phyloP scores from a whole-genome alignment of 2,329 filamentous ascomycete species.

The Beauveria rudraprayagi region DNA sequence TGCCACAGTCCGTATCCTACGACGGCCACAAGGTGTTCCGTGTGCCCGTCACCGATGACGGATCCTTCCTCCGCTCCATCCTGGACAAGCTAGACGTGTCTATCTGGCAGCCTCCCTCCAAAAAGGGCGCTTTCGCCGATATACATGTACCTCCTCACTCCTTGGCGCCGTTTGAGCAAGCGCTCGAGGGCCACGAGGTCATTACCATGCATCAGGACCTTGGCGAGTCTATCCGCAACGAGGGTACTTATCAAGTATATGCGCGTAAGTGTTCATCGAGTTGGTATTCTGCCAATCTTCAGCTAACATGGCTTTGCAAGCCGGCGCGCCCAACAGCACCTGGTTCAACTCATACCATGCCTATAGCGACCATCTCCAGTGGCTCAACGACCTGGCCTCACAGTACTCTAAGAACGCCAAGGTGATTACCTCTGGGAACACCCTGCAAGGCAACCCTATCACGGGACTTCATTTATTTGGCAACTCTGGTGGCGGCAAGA shows the following conservation, averaged over 20 bases:
- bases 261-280: conserved; percentile 1
- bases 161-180: conserved; percentile 25
- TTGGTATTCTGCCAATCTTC: neutral
- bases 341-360: conserved; percentile 49
- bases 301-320: conserved; percentile 11
- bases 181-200: conserved; percentile 23
- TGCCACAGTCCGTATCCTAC: conserved; percentile 25
- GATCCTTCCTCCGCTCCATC: conserved; percentile 23
- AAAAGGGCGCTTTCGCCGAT: conserved; percentile 29
- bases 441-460: conserved; percentile 44
- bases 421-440: conserved; percentile 41
- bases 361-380: conserved; percentile 42
- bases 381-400: conserved; percentile 36
- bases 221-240: conserved; percentile 28
- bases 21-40: conserved; percentile 38
- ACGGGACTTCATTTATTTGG: conserved; percentile 54
- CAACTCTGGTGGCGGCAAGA: conserved; percentile 28
- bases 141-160: conserved; percentile 31
- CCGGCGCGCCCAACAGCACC: conserved; percentile 21
- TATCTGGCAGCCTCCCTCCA: conserved; percentile 30
- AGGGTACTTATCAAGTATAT: conserved; percentile 24
- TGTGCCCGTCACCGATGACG: conserved; percentile 27
- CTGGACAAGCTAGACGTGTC: conserved; percentile 26
- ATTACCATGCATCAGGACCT: conserved; percentile 32
- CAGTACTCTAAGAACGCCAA: conserved; percentile 36